These are phyloP conservation scores for Trichosphaerium sp. DNA, from an alignment of 78 protist species.

Conservation along the genomic window DNA sequence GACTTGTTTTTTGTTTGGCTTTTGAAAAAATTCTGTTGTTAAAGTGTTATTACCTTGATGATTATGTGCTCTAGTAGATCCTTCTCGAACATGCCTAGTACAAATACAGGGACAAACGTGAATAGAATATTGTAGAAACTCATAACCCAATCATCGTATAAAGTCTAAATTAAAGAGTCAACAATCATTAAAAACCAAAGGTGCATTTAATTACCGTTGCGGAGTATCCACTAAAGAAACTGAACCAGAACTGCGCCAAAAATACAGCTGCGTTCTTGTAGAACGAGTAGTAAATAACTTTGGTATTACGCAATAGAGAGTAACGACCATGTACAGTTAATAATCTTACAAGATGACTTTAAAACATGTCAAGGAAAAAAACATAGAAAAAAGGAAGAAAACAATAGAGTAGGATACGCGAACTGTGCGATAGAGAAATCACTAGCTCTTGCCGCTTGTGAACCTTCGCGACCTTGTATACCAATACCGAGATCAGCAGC, in stretches of 20 bases:
- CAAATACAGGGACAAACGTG: slow-evolving; percentile 54
- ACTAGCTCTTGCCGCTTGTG: slow-evolving; percentile 70
- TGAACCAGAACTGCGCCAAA: slow-evolving; percentile 41
- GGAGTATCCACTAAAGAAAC: slow-evolving; percentile 25
- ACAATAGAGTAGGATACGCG: not conserved
- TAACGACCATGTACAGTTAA: slow-evolving; percentile 78
- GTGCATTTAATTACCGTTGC: no score
- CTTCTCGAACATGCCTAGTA: slow-evolving; percentile 22
- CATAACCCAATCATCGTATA: slow-evolving; percentile 47
- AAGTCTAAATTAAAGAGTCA: slow-evolving; percentile 14
- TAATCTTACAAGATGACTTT: slow-evolving; percentile 33
- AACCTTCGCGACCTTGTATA: slow-evolving; percentile 79
- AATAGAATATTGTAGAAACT: slow-evolving; percentile 54
- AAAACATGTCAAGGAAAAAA: not conserved
- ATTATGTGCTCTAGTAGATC: slow-evolving; percentile 13
- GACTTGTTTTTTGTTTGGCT: no score
- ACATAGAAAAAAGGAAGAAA: not conserved
- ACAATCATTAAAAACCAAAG: no score
- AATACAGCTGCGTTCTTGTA: slow-evolving; percentile 62
- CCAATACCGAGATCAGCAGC: slow-evolving; percentile 80
- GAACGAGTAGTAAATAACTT: slow-evolving; percentile 57
- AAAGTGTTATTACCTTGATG: slow-evolving; percentile 26
- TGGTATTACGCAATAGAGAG: slow-evolving; percentile 24
- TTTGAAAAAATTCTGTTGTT: no score
- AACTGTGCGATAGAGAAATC: slow-evolving; percentile 72